These are phyloP conservation scores for Ogataea wickerhamii DNA, from an alignment of 805 yeast species.

Conservation along the genomic window DNA sequence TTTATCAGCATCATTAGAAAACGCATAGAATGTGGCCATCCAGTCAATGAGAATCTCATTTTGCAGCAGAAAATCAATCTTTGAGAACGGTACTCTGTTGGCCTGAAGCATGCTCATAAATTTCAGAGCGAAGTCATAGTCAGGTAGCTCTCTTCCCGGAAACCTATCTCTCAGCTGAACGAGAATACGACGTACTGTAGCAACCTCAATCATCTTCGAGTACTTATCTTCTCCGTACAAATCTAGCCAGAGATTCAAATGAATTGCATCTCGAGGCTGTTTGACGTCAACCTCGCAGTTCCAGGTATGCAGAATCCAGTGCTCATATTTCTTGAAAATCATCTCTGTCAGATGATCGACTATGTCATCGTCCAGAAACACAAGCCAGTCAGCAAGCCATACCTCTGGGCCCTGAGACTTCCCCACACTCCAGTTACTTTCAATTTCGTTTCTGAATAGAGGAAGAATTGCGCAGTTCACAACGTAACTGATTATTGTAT, in stretches of 20 bases:
- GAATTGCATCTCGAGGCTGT: slow-evolving; percentile 12
- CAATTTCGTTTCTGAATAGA: slow-evolving; percentile 32
- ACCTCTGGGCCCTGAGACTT: slow-evolving; percentile 16
- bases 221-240: slow-evolving; percentile 28
- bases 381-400: slow-evolving; percentile 30
- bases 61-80: slow-evolving; percentile 16
- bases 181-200: slow-evolving; percentile 58
- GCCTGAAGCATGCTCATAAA: slow-evolving; percentile 8
- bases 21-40: slow-evolving; percentile 8
- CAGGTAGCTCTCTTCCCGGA: neutral
- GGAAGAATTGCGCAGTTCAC: slow-evolving; percentile 35
- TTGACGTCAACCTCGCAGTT: slow-evolving; percentile 4
- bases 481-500: slow-evolving; percentile 27
- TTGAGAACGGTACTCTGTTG: slow-evolving; percentile 7
- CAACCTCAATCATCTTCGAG: slow-evolving; percentile 19
- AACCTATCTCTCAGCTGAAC: slow-evolving; percentile 19
- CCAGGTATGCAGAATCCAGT: slow-evolving; percentile 23
- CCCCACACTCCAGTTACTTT: slow-evolving; percentile 33
- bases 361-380: slow-evolving; percentile 13
- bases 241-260: slow-evolving; percentile 32
- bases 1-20: slow-evolving; percentile 1
- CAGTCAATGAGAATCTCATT: slow-evolving; percentile 20
- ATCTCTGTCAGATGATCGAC: slow-evolving; percentile 11
- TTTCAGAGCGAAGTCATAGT: slow-evolving; percentile 1
- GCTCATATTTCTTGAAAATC: slow-evolving; percentile 19